phyloP scores from a whole-genome alignment of 1,284 basidiomycete genomes.

The Stygiomarasmius scandens region DNA sequence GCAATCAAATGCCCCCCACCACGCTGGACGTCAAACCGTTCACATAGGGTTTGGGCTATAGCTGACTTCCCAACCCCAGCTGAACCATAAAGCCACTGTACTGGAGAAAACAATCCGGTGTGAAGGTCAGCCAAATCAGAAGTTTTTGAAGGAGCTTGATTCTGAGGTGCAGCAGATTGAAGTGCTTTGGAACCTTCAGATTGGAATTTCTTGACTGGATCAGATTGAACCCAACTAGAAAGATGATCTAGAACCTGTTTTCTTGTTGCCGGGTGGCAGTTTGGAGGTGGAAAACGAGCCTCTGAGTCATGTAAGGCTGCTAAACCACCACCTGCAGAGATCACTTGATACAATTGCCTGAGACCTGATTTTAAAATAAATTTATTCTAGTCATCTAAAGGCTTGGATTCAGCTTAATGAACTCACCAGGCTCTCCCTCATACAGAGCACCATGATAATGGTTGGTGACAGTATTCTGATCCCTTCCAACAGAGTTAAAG shows the following conservation, averaged over 20 bases:
- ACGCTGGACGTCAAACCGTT: background rate
- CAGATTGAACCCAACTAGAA: slow-evolving; percentile 3
- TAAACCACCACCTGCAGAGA: background rate
- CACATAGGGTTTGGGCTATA: background rate
- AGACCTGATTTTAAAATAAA: background rate
- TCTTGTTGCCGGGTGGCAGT: slow-evolving; percentile 6
- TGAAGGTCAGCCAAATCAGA: background rate
- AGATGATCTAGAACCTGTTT: background rate
- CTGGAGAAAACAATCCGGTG: too few species aligned
- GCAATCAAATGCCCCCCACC: background rate
- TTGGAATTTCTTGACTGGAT: background rate
- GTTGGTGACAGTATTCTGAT: too few species aligned
- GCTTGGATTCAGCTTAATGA: too few species aligned
- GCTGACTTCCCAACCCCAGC: slow-evolving; percentile 4
- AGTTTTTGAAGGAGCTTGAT: too few species aligned
- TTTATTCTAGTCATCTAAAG: too few species aligned
- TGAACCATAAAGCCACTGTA: background rate
- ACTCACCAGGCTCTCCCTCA: too few species aligned
- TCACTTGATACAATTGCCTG: background rate
- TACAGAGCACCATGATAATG: too few species aligned
- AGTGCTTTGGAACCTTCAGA: background rate
- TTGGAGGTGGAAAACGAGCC: slow-evolving; percentile 9
- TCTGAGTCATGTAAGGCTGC: slow-evolving; percentile 10
- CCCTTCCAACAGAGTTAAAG: too few species aligned
- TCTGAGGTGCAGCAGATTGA: too few species aligned